Conservation (phyloP, 495 filamentous ascomycete genomes). For the Penicillium bialowiezense region DNA sequence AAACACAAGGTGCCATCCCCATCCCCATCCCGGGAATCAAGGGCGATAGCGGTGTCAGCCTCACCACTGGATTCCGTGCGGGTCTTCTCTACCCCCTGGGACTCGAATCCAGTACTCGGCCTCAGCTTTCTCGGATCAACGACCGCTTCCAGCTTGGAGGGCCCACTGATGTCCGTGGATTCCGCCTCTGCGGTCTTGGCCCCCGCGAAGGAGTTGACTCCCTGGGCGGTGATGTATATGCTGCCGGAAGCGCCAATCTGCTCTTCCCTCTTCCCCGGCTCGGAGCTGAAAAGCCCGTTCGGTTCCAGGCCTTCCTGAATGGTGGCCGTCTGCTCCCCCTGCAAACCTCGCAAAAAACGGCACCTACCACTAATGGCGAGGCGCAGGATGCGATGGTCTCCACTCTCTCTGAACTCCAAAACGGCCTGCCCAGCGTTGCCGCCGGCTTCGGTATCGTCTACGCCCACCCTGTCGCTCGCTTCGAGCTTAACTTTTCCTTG, state of each 20-base stretch:
- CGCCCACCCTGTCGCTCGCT: conserved; percentile 84
- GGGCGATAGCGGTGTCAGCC: conserved; percentile 70
- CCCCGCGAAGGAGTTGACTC: conserved; percentile 81
- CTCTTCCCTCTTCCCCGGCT: conserved; percentile 78
- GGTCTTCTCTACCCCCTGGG: conserved; percentile 63
- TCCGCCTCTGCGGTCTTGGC: conserved; percentile 83
- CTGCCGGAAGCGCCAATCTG: conserved; percentile 80
- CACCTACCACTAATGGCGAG: conserved; percentile 52
- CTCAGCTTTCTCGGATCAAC: conserved; percentile 72
- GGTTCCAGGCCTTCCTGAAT: conserved; percentile 87
- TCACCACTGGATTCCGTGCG: conserved; percentile 61
- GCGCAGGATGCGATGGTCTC: conserved; percentile 50
- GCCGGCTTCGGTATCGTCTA: conserved; percentile 91
- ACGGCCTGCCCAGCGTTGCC: conserved; percentile 78
- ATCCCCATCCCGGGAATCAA: conserved; percentile 64
- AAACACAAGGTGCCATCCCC: conserved; percentile 70
- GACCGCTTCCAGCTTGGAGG: conserved; percentile 95
- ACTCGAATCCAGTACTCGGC: conserved; percentile 47
- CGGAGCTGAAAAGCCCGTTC: conserved; percentile 75
- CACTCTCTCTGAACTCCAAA: conserved; percentile 61
- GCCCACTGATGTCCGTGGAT: conserved; percentile 90
- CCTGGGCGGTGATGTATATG: conserved; percentile 87
- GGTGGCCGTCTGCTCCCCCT: conserved; percentile 81
- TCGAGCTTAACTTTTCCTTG: conserved; percentile 92
- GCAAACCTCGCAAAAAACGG: conserved; percentile 50